Evolutionary conservation across 148 eudicot genomes (phyloP).

Genomic region (Vaccinium corymbosum): DNA sequence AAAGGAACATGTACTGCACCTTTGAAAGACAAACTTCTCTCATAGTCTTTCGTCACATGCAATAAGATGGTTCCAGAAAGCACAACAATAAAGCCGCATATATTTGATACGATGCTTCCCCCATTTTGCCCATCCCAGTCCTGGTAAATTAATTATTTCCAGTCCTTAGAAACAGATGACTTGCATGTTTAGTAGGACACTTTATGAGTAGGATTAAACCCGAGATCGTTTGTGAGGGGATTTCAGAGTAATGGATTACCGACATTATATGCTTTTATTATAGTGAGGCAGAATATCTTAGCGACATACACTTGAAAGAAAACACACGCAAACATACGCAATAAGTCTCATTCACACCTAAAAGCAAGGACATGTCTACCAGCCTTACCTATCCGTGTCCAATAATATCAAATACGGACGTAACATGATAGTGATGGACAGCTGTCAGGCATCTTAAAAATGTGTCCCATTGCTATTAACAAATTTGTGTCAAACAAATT

Average conservation of each 20-base stretch:
- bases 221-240: background rate
- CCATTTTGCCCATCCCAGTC: constrained; percentile 64
- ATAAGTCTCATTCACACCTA: background rate
- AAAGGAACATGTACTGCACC: constrained; percentile 24
- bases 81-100: constrained; percentile 59
- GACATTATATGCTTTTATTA: background rate
- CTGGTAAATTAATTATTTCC: constrained; percentile 17
- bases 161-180: background rate
- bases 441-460: background rate
- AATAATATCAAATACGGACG: background rate
- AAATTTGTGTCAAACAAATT: background rate
- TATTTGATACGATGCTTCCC: constrained; percentile 43
- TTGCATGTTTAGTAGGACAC: background rate
- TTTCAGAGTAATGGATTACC: background rate
- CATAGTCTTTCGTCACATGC: constrained; percentile 54
- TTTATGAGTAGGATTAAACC: background rate
- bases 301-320: background rate
- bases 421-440: background rate
- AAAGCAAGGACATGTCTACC: background rate
- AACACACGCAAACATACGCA: background rate
- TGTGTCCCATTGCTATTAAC: background rate
- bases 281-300: background rate
- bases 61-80: constrained; percentile 53
- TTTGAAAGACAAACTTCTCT: constrained; percentile 52
- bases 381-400: background rate